Conservation (phyloP, 1,139 yeast species). For the Saccharomycopsis phalli region DNA sequence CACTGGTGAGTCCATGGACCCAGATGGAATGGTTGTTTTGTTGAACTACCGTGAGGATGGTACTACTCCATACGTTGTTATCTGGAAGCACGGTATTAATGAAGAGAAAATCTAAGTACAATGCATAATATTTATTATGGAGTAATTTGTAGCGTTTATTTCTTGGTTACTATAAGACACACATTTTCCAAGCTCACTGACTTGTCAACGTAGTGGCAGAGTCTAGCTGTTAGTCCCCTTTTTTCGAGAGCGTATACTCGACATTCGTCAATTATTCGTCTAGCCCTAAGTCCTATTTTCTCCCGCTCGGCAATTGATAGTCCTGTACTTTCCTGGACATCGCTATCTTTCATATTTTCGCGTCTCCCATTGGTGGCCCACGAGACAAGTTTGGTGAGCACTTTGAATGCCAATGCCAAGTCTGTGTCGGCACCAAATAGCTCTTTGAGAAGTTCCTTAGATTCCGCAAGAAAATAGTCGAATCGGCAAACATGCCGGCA, state of each 20-base stretch:
- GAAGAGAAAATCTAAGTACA: constrained; percentile 72
- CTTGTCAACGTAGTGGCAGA: constrained; percentile 51
- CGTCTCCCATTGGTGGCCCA: constrained; percentile 79
- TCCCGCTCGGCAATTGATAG: constrained; percentile 41
- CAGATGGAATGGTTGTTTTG: constrained; percentile 95
- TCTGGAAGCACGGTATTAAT: constrained; percentile 97
- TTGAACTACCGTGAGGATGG: constrained; percentile 99
- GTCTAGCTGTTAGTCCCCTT: constrained; percentile 33
- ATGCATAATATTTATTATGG: not conserved
- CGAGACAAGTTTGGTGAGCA: constrained; percentile 58
- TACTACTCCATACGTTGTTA: constrained; percentile 90
- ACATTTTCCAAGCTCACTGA: constrained; percentile 65
- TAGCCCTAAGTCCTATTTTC: constrained; percentile 52
- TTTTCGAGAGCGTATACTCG: constrained; percentile 40
- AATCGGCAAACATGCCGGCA: constrained; percentile 78
- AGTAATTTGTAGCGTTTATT: not conserved
- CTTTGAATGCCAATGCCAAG: constrained; percentile 31
- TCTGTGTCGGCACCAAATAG: constrained; percentile 26
- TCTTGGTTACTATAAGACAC: constrained; percentile 36
- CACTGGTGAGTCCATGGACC: constrained; percentile 99
- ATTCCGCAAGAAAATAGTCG: constrained; percentile 42
- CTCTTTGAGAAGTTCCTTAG: constrained; percentile 35
- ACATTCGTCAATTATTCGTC: constrained; percentile 62
- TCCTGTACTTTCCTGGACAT: constrained; percentile 36
- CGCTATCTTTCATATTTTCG: constrained; percentile 31